Evolutionary conservation across 768 basidiomycete genomes (phyloP).

Genomic region (Leccinum longicurvipes): DNA sequence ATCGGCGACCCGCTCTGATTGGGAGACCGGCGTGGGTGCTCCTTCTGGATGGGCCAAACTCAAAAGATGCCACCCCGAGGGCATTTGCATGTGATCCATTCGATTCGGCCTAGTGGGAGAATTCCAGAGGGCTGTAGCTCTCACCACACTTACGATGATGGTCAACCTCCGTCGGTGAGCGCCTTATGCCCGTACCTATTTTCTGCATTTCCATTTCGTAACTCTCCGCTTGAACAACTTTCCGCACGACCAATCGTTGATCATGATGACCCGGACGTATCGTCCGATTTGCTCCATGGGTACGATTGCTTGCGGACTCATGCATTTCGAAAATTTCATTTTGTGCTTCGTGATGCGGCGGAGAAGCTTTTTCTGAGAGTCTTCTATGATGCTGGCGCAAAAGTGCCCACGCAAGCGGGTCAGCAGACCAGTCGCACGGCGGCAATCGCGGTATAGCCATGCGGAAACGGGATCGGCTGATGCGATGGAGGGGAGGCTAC

Average conservation of each 20-base stretch:
- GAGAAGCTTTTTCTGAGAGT: neutral
- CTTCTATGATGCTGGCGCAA: neutral
- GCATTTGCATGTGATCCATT: neutral
- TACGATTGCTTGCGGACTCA: no score
- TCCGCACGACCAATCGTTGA: neutral
- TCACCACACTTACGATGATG: constrained; percentile 3
- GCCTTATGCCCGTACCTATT: neutral
- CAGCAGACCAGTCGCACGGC: neutral
- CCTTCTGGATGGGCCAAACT: neutral
- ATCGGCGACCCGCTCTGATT: constrained; percentile 6
- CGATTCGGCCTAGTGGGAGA: neutral
- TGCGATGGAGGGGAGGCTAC: neutral
- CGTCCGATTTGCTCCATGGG: no score
- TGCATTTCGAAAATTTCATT: no score
- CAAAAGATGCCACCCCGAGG: neutral
- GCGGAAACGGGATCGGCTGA: neutral
- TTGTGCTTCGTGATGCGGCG: no score
- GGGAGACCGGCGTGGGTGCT: neutral
- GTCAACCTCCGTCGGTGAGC: neutral
- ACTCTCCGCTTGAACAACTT: neutral
- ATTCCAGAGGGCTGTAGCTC: neutral
- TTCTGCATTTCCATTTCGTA: neutral
- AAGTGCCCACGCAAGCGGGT: neutral
- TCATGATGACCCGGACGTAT: no score
- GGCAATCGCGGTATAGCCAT: neutral